Base-by-base conservation (phyloP, 2,329 filamentous ascomycete species). In the Ophiosphaerella korrae region DNA sequence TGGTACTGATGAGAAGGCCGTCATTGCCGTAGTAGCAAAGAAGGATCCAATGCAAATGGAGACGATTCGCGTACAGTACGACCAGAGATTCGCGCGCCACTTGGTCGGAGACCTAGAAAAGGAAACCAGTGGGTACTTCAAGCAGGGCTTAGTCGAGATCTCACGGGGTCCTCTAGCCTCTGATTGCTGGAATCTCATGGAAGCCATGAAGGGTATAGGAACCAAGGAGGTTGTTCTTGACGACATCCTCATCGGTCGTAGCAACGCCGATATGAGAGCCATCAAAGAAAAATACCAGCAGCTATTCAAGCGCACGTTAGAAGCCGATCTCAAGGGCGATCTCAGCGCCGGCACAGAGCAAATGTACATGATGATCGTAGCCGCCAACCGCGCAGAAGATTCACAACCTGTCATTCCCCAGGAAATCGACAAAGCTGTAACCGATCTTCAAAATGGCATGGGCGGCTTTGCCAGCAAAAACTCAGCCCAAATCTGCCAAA, bases 181-280 rank as follows among this genome's bases (percentile, higher is more conserved):
- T 55, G 93, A 97, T 70, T 87, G 88, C 3, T 79, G 87, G 65
- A 82, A 85, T 45, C 77, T 94, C 7, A 80, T 87, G 65, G 80
- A 87, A 1, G 88, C 91, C 1, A 86, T 96, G 77, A 80, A 85
- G 42, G 92, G 93, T 0, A 71, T 85, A 1, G 94, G 94, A 7
- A 97, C 93, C 0, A 96, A 96, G 64, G 93, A 97, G 69, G 78
- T 80, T 47, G 80, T 94, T 1, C 80, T 99, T 42, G 94, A 96
- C 70, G 93, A 97, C 62, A 82, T 96, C 5, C 81, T 97, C 2
- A 83, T 97, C 3, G 82, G 86, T 7, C 84, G 93, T 32, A 89
- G 86, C 32, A 97, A 97, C 66, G 91, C 92, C 31, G 93, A 97
- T 64, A 79, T 99, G 34, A 82, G 84, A 46, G 90, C 90, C 34